Percentiles rank a stretch among this genome's conserved stretches.
These are phyloP conservation scores for Cryphonectria japonica DNA, from an alignment of 2,329 filamentous ascomycete species.

Conservation along the genomic window DNA sequence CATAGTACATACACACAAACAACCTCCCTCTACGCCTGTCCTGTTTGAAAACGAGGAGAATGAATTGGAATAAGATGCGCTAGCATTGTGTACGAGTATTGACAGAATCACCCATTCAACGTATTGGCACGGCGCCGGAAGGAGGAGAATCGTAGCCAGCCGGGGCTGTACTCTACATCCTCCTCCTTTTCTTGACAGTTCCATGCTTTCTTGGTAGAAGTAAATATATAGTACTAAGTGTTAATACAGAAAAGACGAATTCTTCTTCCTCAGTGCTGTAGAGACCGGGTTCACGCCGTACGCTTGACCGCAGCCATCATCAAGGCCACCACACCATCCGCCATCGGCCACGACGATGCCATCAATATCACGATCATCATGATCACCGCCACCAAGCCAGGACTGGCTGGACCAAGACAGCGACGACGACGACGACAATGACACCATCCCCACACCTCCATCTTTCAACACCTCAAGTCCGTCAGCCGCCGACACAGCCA, in stretches of 20 bases:
- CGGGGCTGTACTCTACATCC: neutral
- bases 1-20: neutral
- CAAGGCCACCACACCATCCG: conserved; percentile 7
- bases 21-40: neutral
- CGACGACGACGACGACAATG: no score
- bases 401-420: no score
- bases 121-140: neutral
- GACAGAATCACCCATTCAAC: neutral
- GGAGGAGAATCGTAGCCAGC: neutral
- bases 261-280: conserved; percentile 13
- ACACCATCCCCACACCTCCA: neutral
- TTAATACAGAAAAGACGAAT: conserved; percentile 19
- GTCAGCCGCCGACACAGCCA: neutral
- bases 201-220: neutral
- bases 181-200: neutral
- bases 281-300: neutral
- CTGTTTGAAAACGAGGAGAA: no score
- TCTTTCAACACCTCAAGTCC: neutral
- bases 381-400: neutral
- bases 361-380: neutral
- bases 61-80: neutral
- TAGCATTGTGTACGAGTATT: neutral
- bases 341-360: neutral
- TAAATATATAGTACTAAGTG: neutral
- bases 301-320: neutral